A percentile compares a stretch with the other conserved stretches of the same genome.
Evolutionary conservation across 75 land plant species (phyloP).

Genomic region (Cryptomeria japonica): DNA sequence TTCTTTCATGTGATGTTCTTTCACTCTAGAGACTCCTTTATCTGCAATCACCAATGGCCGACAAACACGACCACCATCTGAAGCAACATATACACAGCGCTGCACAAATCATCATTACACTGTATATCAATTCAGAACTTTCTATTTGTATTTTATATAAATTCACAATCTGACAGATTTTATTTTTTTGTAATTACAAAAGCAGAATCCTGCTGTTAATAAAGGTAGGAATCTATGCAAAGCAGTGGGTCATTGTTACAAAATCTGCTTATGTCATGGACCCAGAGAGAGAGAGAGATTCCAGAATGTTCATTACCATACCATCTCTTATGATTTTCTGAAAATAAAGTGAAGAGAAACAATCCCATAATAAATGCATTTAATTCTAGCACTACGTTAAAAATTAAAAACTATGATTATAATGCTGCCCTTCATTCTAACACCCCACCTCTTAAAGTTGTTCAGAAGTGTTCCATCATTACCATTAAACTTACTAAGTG

Average conservation of each 20-base stretch:
- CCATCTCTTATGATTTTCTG: background rate
- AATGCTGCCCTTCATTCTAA: background rate
- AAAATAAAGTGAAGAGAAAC: too few relatives aligned
- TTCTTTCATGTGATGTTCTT: conserved; percentile 97
- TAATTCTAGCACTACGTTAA: too few relatives aligned
- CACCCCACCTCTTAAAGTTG: too few relatives aligned
- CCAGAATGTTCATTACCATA: background rate
- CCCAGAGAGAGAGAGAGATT: background rate
- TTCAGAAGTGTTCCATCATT: too few relatives aligned
- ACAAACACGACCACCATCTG: conserved; percentile 99
- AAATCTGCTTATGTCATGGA: background rate
- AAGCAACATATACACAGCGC: conserved; percentile 92
- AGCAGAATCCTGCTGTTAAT: background rate
- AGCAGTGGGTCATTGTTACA: background rate
- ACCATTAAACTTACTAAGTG: too few relatives aligned
- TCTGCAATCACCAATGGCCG: conserved; percentile 98
- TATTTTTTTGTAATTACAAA: background rate
- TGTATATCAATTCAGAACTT: background rate
- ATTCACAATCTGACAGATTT: background rate
- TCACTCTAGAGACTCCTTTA: conserved; percentile 86
- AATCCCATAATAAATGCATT: too few relatives aligned
- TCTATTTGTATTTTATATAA: background rate
- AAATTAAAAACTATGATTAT: too few relatives aligned
- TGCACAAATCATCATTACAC: conserved; percentile 30
- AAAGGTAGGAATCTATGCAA: background rate